These are phyloP conservation scores for Teratosphaeria epicoccoides DNA, from an alignment of 2,329 filamentous ascomycete genomes.

Conservation along the genomic window DNA sequence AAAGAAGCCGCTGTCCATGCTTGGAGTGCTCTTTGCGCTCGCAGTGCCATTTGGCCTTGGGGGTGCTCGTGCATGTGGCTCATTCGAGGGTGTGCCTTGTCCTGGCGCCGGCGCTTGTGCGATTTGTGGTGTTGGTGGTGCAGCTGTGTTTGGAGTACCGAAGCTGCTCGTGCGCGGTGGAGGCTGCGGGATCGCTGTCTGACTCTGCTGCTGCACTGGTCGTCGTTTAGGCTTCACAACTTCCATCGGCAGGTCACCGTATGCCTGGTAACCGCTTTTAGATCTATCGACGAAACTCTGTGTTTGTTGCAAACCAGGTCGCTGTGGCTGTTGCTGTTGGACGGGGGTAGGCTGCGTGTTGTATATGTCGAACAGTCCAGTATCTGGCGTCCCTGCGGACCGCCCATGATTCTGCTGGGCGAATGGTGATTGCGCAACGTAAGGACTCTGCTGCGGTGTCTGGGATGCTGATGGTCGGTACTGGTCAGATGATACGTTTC, in stretches of 20 bases:
- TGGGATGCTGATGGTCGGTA: slow-evolving; percentile 2
- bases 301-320: slow-evolving; percentile 38
- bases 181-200: slow-evolving; percentile 38
- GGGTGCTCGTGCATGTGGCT: slow-evolving; percentile 6
- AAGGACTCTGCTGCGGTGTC: slow-evolving; percentile 9
- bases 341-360: slow-evolving; percentile 3
- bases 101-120: not conserved
- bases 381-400: slow-evolving; percentile 23
- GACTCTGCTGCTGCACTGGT: slow-evolving; percentile 28
- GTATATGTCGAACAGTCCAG: slow-evolving; percentile 25
- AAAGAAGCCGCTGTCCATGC: slow-evolving; percentile 35
- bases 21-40: slow-evolving; percentile 14
- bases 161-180: slow-evolving; percentile 53
- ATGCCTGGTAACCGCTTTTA: slow-evolving; percentile 85
- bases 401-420: slow-evolving; percentile 15
- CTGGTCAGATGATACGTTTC: not conserved
- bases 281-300: slow-evolving; percentile 85
- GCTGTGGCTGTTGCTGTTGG: slow-evolving; percentile 26
- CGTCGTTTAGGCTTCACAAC: slow-evolving; percentile 61
- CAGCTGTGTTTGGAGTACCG: slow-evolving; percentile 1
- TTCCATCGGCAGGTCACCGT: slow-evolving; percentile 90
- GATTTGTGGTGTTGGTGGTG: slow-evolving; percentile 6
- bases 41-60: slow-evolving; percentile 8
- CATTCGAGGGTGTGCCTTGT: not conserved
- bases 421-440: slow-evolving; percentile 12